Percentiles rank a stretch among this genome's conserved stretches.
phyloP scores from a whole-genome alignment of 495 filamentous ascomycete species.

The Podospora comata region DNA sequence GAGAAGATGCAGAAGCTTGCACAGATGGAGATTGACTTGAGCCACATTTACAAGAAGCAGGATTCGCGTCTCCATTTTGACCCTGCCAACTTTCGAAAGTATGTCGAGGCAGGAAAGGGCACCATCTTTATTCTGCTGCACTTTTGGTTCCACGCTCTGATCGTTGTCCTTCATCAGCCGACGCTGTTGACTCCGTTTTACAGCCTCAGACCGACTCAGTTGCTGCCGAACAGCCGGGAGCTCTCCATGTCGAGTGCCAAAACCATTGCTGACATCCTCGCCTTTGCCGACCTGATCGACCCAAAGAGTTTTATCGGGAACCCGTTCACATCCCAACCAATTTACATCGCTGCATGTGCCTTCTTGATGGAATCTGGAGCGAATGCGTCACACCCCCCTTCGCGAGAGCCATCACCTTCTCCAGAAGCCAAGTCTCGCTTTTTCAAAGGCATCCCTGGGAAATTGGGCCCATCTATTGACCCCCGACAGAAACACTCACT shows the following conservation, averaged over 20 bases:
- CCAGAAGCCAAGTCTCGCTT: slow-evolving; percentile 25
- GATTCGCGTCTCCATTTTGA: slow-evolving; percentile 73
- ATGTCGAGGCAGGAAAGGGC: slow-evolving; percentile 71
- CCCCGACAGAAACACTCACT: slow-evolving; percentile 65
- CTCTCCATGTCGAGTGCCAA: slow-evolving; percentile 85
- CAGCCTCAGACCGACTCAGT: slow-evolving; percentile 56
- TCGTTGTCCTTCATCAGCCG: slow-evolving; percentile 79
- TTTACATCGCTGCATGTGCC: slow-evolving; percentile 84
- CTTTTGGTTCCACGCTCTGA: slow-evolving; percentile 87
- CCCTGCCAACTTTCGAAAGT: slow-evolving; percentile 70
- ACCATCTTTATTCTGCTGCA: slow-evolving; percentile 85
- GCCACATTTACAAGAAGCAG: slow-evolving; percentile 71
- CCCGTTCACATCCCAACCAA: slow-evolving; percentile 83
- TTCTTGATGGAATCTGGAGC: slow-evolving; percentile 78
- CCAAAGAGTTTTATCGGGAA: slow-evolving; percentile 78
- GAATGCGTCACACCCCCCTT: slow-evolving; percentile 54
- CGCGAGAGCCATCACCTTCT: slow-evolving; percentile 48
- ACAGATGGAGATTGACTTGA: slow-evolving; percentile 73
- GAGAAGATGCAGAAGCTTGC: slow-evolving; percentile 66
- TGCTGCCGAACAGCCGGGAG: slow-evolving; percentile 73
- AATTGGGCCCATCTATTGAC: slow-evolving; percentile 17
- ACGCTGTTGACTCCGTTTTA: slow-evolving; percentile 75
- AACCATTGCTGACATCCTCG: slow-evolving; percentile 80
- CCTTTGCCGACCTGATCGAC: slow-evolving; percentile 74
- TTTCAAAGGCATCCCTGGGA: slow-evolving; percentile 12